Percentiles rank a stretch among this genome's conserved stretches.
These are phyloP conservation scores for Ophiostoma sp. DNA, from an alignment of 2,329 filamentous ascomycete genomes.

Conservation along the genomic window DNA sequence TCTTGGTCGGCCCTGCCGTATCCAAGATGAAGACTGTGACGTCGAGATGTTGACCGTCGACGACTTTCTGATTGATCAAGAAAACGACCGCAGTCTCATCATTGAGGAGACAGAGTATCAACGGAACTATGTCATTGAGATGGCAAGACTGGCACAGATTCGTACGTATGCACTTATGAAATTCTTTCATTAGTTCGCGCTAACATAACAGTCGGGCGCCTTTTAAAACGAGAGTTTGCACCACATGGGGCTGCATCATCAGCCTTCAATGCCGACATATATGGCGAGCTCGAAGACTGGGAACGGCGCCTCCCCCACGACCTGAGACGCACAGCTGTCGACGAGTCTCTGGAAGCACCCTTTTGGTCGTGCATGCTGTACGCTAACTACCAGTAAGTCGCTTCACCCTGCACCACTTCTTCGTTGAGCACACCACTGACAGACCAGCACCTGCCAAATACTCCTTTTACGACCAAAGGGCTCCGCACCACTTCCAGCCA, in stretches of 20 bases:
- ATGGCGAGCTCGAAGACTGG: slow-evolving; percentile 5
- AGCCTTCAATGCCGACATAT: neutral
- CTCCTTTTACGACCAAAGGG: neutral
- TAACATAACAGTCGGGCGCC: neutral
- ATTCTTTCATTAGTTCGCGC: neutral
- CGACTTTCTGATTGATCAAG: slow-evolving; percentile 11
- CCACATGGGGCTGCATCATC: neutral
- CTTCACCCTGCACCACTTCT: too few relatives aligned
- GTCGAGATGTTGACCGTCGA: slow-evolving; percentile 11
- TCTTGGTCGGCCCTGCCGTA: slow-evolving; percentile 11
- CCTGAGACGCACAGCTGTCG: neutral
- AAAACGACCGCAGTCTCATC: neutral
- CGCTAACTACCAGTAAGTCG: slow-evolving; percentile 15
- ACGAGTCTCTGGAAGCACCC: slow-evolving; percentile 3
- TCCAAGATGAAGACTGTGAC: slow-evolving; percentile 17
- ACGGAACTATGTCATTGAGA: neutral
- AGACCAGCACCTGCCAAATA: neutral
- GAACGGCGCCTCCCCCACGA: neutral
- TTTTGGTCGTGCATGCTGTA: slow-evolving; percentile 20
- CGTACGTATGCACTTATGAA: neutral
- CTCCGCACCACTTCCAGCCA: neutral
- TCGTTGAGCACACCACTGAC: neutral
- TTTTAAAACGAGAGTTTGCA: neutral
- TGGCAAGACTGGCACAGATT: slow-evolving; percentile 11
- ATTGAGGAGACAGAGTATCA: neutral